Evolutionary conservation across 306 rosid genomes (phyloP), one percentile per base, ranked within the genome.

Genomic region (Lablab purpureus): DNA sequence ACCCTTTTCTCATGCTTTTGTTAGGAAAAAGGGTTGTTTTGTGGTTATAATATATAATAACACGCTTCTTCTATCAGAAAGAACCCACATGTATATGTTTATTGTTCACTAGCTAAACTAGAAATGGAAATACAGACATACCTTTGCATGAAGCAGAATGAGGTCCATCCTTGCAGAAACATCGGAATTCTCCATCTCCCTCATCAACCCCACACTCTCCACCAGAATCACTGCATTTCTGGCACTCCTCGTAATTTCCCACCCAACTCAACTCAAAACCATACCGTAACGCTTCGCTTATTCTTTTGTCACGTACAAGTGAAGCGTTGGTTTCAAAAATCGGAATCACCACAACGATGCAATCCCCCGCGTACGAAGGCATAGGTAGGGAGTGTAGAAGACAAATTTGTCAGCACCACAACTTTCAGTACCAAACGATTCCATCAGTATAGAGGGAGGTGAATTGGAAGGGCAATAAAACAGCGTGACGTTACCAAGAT

Each of bases 81-180:
- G 43, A 8, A 69, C 14, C 56, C 40, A 23, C n/a, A n/a, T n/a
- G n/a, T 8, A 12, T 9, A 0, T 40, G 13, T 40, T 40, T 9
- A 9, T 40, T 0, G 12, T 21, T 27, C 17, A n/a, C 12, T 2
- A 2, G 30, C 43, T 30, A 14, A 4, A 28, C 28, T 37, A 67
- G 40, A 52, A 52, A 56, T 23, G 13, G 18, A 40, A 40, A 67
- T 4, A n/a, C 32, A n/a, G 10, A 27, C 50, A 59, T 72, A 83
- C 89, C 40, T 69, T 56, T 14, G 22, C 87, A 81, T 2, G 55
- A 6, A 84, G 9, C 2, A 32, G 1, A 0, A n/a, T 18, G 6
- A 73, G 82, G 1, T 59, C 71, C 85, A 63, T 87, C 75, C 2
- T 1, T 2, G 77, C 87, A 87, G 63, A 66, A 86, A 65, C 87